These are phyloP conservation scores for Lophiotrema nucula DNA, from an alignment of 495 filamentous ascomycete species.

Conservation along the genomic window DNA sequence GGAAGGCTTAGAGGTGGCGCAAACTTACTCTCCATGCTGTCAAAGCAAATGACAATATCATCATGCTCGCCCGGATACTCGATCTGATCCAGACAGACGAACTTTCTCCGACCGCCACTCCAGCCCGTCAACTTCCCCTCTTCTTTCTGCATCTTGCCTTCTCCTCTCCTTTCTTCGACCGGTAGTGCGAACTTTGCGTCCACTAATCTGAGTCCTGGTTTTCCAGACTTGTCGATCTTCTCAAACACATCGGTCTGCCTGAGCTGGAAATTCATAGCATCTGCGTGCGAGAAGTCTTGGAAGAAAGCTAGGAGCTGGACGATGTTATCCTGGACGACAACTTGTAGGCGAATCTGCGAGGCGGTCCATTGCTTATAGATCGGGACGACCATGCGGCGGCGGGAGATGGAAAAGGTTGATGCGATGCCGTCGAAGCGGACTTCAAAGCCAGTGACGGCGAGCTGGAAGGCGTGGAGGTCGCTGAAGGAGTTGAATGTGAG, in stretches of 20 bases:
- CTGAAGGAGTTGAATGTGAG: constrained; percentile 40
- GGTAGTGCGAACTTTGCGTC: constrained; percentile 90
- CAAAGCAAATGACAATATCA: constrained; percentile 82
- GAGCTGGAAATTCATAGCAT: constrained; percentile 82
- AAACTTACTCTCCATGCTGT: constrained; percentile 69
- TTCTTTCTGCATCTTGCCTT: constrained; percentile 32
- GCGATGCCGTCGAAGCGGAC: constrained; percentile 74
- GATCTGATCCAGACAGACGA: constrained; percentile 78
- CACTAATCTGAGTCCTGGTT: constrained; percentile 67
- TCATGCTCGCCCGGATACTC: constrained; percentile 89
- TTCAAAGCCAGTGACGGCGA: constrained; percentile 70
- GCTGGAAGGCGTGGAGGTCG: constrained; percentile 75
- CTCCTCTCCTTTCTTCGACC: constrained; percentile 29
- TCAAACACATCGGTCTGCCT: constrained; percentile 80
- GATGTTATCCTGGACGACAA: constrained; percentile 70
- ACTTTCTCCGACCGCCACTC: constrained; percentile 60
- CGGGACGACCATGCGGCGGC: constrained; percentile 82
- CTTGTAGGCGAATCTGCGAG: constrained; percentile 67
- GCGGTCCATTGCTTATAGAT: constrained; percentile 91
- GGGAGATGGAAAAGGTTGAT: constrained; percentile 72
- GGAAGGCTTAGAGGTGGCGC: not conserved
- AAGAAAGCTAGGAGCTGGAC: constrained; percentile 80
- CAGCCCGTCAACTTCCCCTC: constrained; percentile 28
- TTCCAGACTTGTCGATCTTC: constrained; percentile 62
- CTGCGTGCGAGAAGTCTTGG: constrained; percentile 74